Base-by-base conservation (phyloP, 345 rosid species). In the Pseudoturritis turrita region DNA sequence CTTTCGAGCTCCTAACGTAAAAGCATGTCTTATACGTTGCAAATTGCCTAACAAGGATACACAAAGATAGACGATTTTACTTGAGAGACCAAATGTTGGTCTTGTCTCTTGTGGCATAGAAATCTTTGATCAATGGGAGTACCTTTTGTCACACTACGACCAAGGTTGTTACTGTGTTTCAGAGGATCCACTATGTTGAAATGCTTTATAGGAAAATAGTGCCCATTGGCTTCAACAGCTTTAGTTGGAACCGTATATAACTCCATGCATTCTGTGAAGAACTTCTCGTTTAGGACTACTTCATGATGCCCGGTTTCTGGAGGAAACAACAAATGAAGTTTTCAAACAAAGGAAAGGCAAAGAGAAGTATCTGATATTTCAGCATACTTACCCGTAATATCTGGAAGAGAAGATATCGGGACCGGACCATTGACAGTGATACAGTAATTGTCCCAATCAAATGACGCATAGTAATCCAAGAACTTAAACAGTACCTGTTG, bases 91-190 rank as follows among this genome's bases (percentile, higher is more conserved):
- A 6, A 49, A 66, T 47, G 57, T 35, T 17, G 5, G 54, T 13
- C 19, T 22, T 28, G 19, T 41, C 50, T 40, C 23, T 21, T 35
- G 59, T 43, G 25, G 33, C 52, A 19, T 25, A 68, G 15, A 59
- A 11, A 31, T 52, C 21, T 43, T 6, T 71, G 47, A 40, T 36
- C 29, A 76, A 56, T 57, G 35, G 55, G 67, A 45, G 36, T 88
- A 90, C 99, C 97, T 88, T 75, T 53, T 76, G 86, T 82, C 55
- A 95, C 97, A 55, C 97, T 89, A 26, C 97, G 96, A 26, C 97
- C 97, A 9, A 94, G 83, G 84, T 94, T 94, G 82, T 94, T 95
- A 75, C 72, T 84, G 59, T 75, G 85, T 67, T 82, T 89, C 63
- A 91, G 37, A 67, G 97, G 97, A 87, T 91, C 99, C 58, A 95